Conservation (phyloP, 2,329 filamentous ascomycete genomes). For the Dactylonectria estremocensis region DNA sequence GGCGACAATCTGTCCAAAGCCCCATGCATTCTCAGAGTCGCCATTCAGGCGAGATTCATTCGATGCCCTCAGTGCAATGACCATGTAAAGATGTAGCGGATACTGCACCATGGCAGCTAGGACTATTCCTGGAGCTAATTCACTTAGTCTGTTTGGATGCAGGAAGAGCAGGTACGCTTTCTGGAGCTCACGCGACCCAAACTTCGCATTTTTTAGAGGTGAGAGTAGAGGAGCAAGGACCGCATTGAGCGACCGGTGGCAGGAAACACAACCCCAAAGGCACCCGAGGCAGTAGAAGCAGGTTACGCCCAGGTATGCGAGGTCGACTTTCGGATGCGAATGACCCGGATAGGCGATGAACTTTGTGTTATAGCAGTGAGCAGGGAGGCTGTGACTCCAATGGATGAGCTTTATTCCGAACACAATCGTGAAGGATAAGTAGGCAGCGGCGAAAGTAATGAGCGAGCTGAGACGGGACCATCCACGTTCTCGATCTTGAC, state of each 20-base stretch:
- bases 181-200: no score
- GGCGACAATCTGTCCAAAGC: conserved; percentile 28
- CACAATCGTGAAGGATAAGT: conserved; percentile 1
- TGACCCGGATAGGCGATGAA: neutral
- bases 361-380: conserved; percentile 9
- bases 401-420: conserved; percentile 7
- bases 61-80: conserved; percentile 15
- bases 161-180: no score
- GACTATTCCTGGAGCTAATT: neutral
- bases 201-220: neutral
- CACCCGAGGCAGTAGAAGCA: conserved; percentile 2
- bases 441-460: neutral
- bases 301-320: conserved; percentile 14
- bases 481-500: neutral
- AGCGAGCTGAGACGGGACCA: neutral
- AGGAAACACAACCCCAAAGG: neutral
- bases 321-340: conserved; percentile 1
- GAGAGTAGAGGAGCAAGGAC: neutral
- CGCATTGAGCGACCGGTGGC: neutral
- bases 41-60: conserved; percentile 20
- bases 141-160: no score
- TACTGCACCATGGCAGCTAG: conserved; percentile 15
- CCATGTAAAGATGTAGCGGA: conserved; percentile 25
- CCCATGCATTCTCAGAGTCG: conserved; percentile 24
- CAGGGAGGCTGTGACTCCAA: conserved; percentile 6